These are phyloP conservation scores for Henningerozyma blattae DNA, from an alignment of 805 yeast genomes.

Conservation along the genomic window DNA sequence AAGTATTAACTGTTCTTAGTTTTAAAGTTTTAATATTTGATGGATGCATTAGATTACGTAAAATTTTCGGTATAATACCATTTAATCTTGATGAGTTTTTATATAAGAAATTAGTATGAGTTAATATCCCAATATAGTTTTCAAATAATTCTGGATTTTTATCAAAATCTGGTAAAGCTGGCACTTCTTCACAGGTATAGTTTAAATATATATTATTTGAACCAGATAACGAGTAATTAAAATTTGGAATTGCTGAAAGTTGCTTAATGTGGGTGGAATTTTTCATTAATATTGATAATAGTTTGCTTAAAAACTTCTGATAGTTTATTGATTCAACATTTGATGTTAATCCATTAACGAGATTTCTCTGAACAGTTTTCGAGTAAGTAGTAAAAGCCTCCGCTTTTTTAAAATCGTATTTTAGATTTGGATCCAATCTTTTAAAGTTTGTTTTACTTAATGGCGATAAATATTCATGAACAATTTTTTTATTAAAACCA, in stretches of 20 bases:
- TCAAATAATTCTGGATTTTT: conserved; percentile 19
- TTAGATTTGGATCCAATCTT: conserved; percentile 6
- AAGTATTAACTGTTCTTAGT: conserved; percentile 23
- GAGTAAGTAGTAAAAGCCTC: neutral
- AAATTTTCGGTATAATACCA: conserved; percentile 28
- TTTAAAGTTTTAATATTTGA: conserved; percentile 23
- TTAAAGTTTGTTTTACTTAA: conserved; percentile 14
- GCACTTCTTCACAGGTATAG: conserved; percentile 20
- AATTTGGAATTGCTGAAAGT: neutral
- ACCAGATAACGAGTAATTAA: no score
- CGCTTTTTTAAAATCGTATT: no score
- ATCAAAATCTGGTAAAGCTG: conserved; percentile 25
- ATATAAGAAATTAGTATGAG: conserved; percentile 27
- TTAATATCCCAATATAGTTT: conserved; percentile 24
- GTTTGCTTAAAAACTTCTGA: neutral
- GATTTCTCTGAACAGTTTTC: neutral
- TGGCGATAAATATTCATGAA: conserved; percentile 21
- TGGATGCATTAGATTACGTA: conserved; percentile 30
- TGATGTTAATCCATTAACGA: no score
- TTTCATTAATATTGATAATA: neutral
- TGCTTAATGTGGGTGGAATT: neutral
- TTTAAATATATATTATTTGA: neutral
- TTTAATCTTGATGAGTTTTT: conserved; percentile 26
- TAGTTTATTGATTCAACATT: no score
- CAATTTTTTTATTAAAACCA: conserved; percentile 14